A percentile compares a stretch with the other conserved stretches of the same genome.
Evolutionary conservation across 2,329 filamentous ascomycete species (phyloP).

Genomic region (Colletotrichum horii): DNA sequence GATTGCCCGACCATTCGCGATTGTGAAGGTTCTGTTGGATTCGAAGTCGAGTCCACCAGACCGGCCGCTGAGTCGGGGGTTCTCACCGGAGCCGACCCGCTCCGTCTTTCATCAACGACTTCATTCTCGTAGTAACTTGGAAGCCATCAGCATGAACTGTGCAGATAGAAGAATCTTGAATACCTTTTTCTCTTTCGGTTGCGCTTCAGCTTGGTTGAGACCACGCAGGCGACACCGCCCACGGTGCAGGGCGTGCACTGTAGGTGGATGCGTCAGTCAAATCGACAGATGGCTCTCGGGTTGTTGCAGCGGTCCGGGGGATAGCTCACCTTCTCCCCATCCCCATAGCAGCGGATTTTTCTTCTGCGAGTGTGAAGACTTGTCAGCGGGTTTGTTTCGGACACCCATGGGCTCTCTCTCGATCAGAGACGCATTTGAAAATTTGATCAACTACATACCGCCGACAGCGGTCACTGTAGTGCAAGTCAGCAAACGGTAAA

Average conservation of each 20-base stretch:
- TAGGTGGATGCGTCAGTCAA: neutral
- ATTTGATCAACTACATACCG: neutral
- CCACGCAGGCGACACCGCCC: neutral
- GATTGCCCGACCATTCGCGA: neutral
- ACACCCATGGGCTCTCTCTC: neutral
- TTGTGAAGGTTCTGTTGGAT: neutral
- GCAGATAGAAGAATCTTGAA: neutral
- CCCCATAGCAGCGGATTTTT: constrained; percentile 18
- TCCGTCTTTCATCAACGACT: neutral
- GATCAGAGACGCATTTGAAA: neutral
- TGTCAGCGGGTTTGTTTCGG: neutral
- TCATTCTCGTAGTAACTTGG: constrained; percentile 14
- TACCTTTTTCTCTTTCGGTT: constrained; percentile 20
- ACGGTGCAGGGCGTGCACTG: constrained; percentile 6
- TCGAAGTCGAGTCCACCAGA: neutral
- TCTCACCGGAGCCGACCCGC: neutral
- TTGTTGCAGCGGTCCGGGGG: too few species aligned
- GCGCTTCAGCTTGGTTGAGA: constrained; percentile 12
- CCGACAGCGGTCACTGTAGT: constrained; percentile 5
- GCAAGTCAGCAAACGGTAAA: neutral
- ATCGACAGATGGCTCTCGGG: neutral
- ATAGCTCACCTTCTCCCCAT: constrained; percentile 7
- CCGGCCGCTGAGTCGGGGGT: neutral
- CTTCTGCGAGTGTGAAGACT: neutral
- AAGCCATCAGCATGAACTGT: neutral